These are phyloP conservation scores for Linaria vulgaris DNA, from an alignment of 257 asterid genomes.

Conservation along the genomic window DNA sequence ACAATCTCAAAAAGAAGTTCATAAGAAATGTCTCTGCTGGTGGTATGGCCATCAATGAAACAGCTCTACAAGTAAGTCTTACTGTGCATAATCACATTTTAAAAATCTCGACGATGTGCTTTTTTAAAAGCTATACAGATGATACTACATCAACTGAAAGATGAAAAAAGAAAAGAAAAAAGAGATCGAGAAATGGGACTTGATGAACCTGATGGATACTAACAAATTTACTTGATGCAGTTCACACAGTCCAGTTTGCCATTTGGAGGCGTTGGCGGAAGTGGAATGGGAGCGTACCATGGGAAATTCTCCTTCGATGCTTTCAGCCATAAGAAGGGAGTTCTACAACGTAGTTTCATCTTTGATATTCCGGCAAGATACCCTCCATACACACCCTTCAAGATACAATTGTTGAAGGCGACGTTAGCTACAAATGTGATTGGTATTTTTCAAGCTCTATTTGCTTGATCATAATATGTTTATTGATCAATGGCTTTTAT, in stretches of 20 bases:
- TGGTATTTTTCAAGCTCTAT: constrained; percentile 53
- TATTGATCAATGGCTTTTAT: no score
- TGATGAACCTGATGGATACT: no score
- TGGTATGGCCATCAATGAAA: constrained; percentile 66
- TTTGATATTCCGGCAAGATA: constrained; percentile 79
- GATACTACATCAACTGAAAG: background rate
- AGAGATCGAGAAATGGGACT: no score
- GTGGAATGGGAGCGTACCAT: constrained; percentile 95
- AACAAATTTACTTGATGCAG: constrained; percentile 38
- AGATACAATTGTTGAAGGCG: constrained; percentile 61
- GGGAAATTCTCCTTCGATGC: constrained; percentile 88
- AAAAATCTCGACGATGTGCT: no score
- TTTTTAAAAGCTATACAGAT: no score
- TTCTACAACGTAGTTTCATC: constrained; percentile 57
- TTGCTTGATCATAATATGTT: constrained; percentile 50
- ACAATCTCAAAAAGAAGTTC: constrained; percentile 69
- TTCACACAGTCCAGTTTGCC: constrained; percentile 56
- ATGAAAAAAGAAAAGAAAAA: no score
- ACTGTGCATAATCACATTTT: background rate
- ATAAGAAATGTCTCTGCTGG: constrained; percentile 68
- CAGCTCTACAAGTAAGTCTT: constrained; percentile 62
- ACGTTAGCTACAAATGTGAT: constrained; percentile 55
- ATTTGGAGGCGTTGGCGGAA: constrained; percentile 94
- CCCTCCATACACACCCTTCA: constrained; percentile 74
- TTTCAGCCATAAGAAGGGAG: constrained; percentile 92